A percentile compares a stretch with the other conserved stretches of the same genome.
These are phyloP conservation scores for Fusarium coffeatum DNA, from an alignment of 2,329 filamentous ascomycete genomes.

Conservation along the genomic window DNA sequence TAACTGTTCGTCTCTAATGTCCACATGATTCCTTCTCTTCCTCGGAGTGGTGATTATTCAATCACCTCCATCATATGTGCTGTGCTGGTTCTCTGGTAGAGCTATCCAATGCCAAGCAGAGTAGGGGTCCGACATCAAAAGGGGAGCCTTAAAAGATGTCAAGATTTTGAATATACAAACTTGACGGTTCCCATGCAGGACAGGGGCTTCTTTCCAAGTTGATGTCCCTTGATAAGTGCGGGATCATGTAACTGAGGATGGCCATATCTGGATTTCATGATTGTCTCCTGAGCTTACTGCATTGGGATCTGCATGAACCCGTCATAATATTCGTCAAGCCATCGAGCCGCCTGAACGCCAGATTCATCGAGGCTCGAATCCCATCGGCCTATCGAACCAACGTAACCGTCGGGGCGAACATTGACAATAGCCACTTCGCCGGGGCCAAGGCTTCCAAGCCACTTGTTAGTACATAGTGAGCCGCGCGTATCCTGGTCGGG, in stretches of 20 bases:
- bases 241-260: slow-evolving; percentile 27
- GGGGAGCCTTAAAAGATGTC: slow-evolving; percentile 32
- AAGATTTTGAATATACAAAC: slow-evolving; percentile 42
- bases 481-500: slow-evolving; percentile 65
- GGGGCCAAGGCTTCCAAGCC: slow-evolving; percentile 69
- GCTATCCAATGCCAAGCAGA: slow-evolving; percentile 25
- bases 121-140: slow-evolving; percentile 30
- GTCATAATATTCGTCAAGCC: slow-evolving; percentile 66
- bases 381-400: slow-evolving; percentile 71
- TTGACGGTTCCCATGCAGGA: slow-evolving; percentile 32
- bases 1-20: slow-evolving; percentile 18
- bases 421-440: slow-evolving; percentile 73
- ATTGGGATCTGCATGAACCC: slow-evolving; percentile 65
- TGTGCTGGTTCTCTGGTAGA: slow-evolving; percentile 15
- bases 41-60: slow-evolving; percentile 25
- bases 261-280: slow-evolving; percentile 36
- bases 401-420: slow-evolving; percentile 79
- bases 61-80: background rate
- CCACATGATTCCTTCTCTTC: slow-evolving; percentile 17
- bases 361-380: slow-evolving; percentile 63
- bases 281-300: slow-evolving; percentile 21
- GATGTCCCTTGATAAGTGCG: slow-evolving; percentile 16
- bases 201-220: slow-evolving; percentile 18
- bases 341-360: slow-evolving; percentile 63
- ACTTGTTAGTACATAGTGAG: slow-evolving; percentile 72